Conservation (phyloP, 495 filamentous ascomycete genomes). For the Penicillium longicatenatum region DNA sequence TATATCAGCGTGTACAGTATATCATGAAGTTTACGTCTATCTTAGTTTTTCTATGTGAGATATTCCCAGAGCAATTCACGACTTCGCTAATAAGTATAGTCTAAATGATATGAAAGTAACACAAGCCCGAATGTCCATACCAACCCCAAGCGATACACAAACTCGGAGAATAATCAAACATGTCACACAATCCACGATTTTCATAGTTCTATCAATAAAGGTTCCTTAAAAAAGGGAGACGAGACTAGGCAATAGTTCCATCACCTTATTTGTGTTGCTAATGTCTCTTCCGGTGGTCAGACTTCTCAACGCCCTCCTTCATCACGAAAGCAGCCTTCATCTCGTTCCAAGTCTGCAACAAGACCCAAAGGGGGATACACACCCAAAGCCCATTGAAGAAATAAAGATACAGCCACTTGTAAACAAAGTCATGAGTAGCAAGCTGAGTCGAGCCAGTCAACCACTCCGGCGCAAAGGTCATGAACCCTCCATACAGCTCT, state of each 20-base stretch:
- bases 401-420: conserved; percentile 81
- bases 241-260: not conserved
- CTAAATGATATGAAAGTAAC: too few species aligned
- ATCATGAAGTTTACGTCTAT: not conserved
- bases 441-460: conserved; percentile 74
- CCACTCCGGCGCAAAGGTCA: conserved; percentile 98
- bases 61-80: not conserved
- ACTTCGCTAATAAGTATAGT: not conserved
- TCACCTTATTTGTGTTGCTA: not conserved
- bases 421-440: conserved; percentile 81
- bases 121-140: too few species aligned
- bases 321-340: conserved; percentile 57
- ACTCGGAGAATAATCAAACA: too few species aligned
- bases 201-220: not conserved
- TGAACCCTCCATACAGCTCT: conserved; percentile 95
- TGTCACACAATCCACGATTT: too few species aligned
- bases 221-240: not conserved
- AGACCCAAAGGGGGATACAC: conserved; percentile 71
- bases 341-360: conserved; percentile 66
- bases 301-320: conserved; percentile 20
- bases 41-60: not conserved
- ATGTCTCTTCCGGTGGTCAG: not conserved
- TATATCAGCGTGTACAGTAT: conserved; percentile 9
- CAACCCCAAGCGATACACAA: not conserved
- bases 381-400: conserved; percentile 97